phyloP scores from a whole-genome alignment of 2,329 filamentous ascomycete genomes.

The Sporothrix globosa region DNA sequence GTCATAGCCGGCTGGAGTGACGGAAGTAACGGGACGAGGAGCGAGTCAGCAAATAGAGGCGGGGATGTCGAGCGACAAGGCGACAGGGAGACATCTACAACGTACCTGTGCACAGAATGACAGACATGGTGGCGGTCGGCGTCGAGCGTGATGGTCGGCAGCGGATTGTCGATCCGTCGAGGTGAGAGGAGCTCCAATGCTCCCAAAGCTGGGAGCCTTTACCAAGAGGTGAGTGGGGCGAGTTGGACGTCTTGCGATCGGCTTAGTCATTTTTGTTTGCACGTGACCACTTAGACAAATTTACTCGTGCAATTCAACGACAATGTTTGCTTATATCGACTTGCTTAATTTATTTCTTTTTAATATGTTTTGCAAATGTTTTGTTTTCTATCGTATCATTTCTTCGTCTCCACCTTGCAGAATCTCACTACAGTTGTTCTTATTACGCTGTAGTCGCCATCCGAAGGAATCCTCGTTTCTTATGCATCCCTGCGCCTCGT shows the following conservation, averaged over 20 bases:
- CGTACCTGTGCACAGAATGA: conserved; percentile 65
- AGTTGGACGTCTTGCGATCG: neutral
- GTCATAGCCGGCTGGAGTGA: conserved; percentile 59
- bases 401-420: too few species aligned
- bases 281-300: conserved; percentile 20
- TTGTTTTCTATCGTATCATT: too few species aligned
- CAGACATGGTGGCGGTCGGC: conserved; percentile 53
- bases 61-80: neutral
- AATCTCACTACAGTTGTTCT: neutral
- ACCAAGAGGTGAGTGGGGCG: too few species aligned
- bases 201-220: neutral
- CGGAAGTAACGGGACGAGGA: neutral
- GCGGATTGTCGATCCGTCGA: neutral
- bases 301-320: neutral
- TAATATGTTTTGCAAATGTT: too few species aligned
- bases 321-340: too few species aligned
- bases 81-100: conserved; percentile 3
- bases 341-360: neutral
- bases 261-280: neutral
- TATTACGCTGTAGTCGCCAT: neutral
- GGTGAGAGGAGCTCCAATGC: neutral
- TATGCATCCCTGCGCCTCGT: neutral
- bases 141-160: conserved; percentile 6
- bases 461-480: neutral
- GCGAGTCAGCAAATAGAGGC: neutral